Percentiles rank a stretch among this genome's conserved stretches.
Conservation (phyloP, 768 basidiomycete genomes). For the Termitomyces sp. region DNA sequence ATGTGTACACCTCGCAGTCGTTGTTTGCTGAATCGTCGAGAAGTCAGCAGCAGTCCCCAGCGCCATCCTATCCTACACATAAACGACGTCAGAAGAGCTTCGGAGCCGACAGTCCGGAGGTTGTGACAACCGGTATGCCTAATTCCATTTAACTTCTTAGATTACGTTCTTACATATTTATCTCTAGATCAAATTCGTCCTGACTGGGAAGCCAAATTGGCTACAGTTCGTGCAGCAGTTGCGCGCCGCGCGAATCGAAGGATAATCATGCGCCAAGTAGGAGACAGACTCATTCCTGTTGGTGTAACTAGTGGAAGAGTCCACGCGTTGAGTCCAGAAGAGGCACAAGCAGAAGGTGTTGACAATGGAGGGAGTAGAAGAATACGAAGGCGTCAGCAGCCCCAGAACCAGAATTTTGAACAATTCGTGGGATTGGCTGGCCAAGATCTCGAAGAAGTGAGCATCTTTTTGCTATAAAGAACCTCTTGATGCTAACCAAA, state of each 20-base stretch:
- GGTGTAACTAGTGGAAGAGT: constrained; percentile 91
- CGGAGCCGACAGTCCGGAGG: constrained; percentile 80
- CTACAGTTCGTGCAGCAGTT: constrained; percentile 91
- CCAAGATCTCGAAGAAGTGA: constrained; percentile 91
- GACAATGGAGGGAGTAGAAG: constrained; percentile 46
- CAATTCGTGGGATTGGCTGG: constrained; percentile 75
- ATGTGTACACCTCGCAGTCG: constrained; percentile 20
- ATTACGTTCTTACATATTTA: constrained; percentile 9
- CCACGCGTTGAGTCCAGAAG: constrained; percentile 62
- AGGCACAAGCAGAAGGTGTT: constrained; percentile 38
- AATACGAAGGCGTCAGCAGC: constrained; percentile 52
- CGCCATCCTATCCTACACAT: constrained; percentile 41
- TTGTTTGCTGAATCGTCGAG: constrained; percentile 52
- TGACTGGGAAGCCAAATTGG: constrained; percentile 96
- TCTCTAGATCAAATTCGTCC: constrained; percentile 88
- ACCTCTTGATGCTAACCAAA: constrained; percentile 1
- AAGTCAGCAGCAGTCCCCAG: constrained; percentile 40
- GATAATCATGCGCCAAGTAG: constrained; percentile 98
- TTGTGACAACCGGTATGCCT: constrained; percentile 81
- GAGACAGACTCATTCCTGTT: constrained; percentile 94
- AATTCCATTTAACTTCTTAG: constrained; percentile 2
- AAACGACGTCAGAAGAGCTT: constrained; percentile 88
- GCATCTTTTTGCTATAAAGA: constrained; percentile 21
- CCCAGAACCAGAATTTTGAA: constrained; percentile 54
- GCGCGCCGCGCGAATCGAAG: constrained; percentile 93